Conservation (phyloP, 2,329 filamentous ascomycete genomes). For the Pestalotiopsis sp. region DNA sequence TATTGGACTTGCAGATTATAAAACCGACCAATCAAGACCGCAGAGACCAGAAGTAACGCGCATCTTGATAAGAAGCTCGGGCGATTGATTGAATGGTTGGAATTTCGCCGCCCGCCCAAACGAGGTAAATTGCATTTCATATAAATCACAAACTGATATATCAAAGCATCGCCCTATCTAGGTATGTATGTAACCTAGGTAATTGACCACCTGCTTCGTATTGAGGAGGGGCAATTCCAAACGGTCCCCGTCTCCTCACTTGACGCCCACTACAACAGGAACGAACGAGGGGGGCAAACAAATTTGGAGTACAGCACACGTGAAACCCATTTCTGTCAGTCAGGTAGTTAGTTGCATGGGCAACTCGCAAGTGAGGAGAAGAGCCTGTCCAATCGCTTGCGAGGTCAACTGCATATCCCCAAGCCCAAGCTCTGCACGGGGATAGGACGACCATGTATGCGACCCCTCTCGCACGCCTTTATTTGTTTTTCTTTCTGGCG, state of each 20-base stretch:
- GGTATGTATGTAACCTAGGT: no score
- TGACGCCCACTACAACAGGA: no score
- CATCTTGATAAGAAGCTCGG: not conserved
- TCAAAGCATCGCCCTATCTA: not conserved
- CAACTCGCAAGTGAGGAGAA: no score
- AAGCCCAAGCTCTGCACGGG: not conserved
- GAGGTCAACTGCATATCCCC: not conserved
- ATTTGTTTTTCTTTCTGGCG: not conserved
- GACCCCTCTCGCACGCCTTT: conserved; percentile 2
- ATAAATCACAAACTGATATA: not conserved
- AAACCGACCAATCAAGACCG: not conserved
- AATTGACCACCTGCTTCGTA: not conserved
- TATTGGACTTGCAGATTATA: not conserved
- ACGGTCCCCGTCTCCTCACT: no score
- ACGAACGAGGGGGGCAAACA: no score
- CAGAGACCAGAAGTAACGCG: not conserved
- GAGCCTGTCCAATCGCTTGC: no score
- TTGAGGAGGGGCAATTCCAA: not conserved
- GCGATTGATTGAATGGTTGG: not conserved
- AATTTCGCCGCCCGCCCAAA: not conserved
- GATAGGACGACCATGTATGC: not conserved
- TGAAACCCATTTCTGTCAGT: no score
- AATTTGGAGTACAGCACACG: no score
- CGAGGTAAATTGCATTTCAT: not conserved
- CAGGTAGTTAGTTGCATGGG: no score